These are phyloP conservation scores for Gardenia jasminoides DNA, from an alignment of 257 asterid genomes.

Conservation along the genomic window DNA sequence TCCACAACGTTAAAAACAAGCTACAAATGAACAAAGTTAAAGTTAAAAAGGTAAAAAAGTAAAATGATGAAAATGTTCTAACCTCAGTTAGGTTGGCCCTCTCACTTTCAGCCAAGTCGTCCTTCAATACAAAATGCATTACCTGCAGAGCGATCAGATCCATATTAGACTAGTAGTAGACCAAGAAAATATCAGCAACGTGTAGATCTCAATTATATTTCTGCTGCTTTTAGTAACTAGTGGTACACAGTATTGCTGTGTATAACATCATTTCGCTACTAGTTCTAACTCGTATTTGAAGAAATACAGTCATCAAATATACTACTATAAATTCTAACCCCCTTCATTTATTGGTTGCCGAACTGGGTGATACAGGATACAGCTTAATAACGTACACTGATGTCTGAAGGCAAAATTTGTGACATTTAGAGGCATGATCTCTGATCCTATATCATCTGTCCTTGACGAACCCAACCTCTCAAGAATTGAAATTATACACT, in stretches of 20 bases:
- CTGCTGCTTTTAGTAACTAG: no score
- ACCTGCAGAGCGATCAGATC: constrained; percentile 50
- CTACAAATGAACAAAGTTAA: not conserved
- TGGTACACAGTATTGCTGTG: not conserved
- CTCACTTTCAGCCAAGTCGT: constrained; percentile 47
- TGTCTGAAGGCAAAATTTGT: not conserved
- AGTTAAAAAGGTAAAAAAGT: not conserved
- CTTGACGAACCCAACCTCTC: not conserved
- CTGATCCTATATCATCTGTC: not conserved
- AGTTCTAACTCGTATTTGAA: not conserved
- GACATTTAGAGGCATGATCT: not conserved
- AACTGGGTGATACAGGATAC: not conserved
- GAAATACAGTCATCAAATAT: no score
- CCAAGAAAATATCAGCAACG: not conserved
- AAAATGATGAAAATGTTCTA: no score
- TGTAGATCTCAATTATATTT: not conserved
- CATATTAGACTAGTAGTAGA: not conserved
- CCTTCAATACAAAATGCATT: constrained; percentile 59
- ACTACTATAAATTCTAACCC: not conserved
- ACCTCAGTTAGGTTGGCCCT: constrained; percentile 67
- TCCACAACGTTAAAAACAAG: not conserved
- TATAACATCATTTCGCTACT: not conserved
- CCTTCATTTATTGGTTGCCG: not conserved
- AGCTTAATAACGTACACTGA: not conserved
- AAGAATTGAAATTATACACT: not conserved